These are phyloP conservation scores for Encephalitozoon hellem DNA, from an alignment of 371 early-diverging fungal species.

Conservation along the genomic window DNA sequence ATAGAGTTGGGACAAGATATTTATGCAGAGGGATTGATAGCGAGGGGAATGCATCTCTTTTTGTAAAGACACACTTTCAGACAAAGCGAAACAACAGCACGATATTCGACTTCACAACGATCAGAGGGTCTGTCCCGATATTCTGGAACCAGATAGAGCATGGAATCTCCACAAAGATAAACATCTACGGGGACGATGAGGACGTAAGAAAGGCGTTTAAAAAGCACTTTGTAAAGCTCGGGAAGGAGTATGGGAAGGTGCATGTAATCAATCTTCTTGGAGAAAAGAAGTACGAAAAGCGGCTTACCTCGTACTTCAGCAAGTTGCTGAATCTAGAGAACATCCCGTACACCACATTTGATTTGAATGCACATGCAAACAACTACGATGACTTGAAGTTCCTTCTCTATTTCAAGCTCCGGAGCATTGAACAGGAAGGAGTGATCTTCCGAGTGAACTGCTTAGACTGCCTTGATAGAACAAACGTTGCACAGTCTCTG, in stretches of 20 bases:
- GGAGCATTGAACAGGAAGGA: neutral
- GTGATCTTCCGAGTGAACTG: constrained; percentile 50
- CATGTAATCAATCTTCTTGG: constrained; percentile 73
- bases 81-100: constrained; percentile 6
- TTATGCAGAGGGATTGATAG: constrained; percentile 47
- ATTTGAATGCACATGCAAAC: constrained; percentile 39
- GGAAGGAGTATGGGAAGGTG: constrained; percentile 67
- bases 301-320: constrained; percentile 25
- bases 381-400: constrained; percentile 41
- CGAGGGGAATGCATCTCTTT: constrained; percentile 51
- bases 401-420: constrained; percentile 23
- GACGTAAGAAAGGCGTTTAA: constrained; percentile 69
- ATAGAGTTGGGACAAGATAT: constrained; percentile 50
- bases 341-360: constrained; percentile 37
- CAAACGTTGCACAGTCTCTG: constrained; percentile 51
- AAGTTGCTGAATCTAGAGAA: constrained; percentile 19
- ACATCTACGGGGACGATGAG: constrained; percentile 62
- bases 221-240: constrained; percentile 70
- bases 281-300: constrained; percentile 61
- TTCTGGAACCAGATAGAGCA: constrained; percentile 48
- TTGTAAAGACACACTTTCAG: constrained; percentile 48
- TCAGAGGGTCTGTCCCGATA: constrained; percentile 51
- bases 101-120: constrained; percentile 26
- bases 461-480: constrained; percentile 56
- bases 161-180: constrained; percentile 41